A percentile compares a stretch with the other conserved stretches of the same genome.
Evolutionary conservation across 2,329 filamentous ascomycete species (phyloP).

Genomic region (Talaromyces pinophilus): DNA sequence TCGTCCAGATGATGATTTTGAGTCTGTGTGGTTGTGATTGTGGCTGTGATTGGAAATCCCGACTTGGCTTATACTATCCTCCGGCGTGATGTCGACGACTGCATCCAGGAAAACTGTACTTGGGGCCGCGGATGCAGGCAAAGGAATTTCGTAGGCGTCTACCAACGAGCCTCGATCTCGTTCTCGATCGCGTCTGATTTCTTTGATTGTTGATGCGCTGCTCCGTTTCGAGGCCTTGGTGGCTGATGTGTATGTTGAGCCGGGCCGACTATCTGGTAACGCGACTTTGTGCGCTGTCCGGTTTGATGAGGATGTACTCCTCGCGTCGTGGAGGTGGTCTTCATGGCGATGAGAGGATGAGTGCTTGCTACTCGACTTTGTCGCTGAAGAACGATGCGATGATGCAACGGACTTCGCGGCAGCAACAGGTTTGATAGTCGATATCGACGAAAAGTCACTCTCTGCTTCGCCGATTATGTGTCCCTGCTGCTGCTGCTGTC

Average conservation of each 20-base stretch:
- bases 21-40: slow-evolving; percentile 24
- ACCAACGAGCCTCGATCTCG: not conserved
- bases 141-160: slow-evolving; percentile 29
- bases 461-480: slow-evolving; percentile 27
- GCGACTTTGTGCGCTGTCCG: slow-evolving; percentile 41
- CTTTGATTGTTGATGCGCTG: slow-evolving; percentile 16
- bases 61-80: slow-evolving; percentile 77
- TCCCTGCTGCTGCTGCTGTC: slow-evolving; percentile 15
- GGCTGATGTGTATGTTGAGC: slow-evolving; percentile 31
- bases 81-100: slow-evolving; percentile 61
- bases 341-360: slow-evolving; percentile 1
- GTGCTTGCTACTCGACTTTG: not conserved
- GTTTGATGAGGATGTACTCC: slow-evolving; percentile 33
- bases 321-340: not conserved
- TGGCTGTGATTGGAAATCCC: slow-evolving; percentile 28
- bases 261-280: slow-evolving; percentile 36
- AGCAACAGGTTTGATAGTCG: slow-evolving; percentile 36
- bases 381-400: not conserved
- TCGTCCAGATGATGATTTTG: slow-evolving; percentile 22
- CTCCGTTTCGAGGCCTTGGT: slow-evolving; percentile 18
- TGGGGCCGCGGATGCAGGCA: slow-evolving; percentile 37
- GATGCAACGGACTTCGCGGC: slow-evolving; percentile 29
- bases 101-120: slow-evolving; percentile 31
- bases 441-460: slow-evolving; percentile 39
- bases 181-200: slow-evolving; percentile 23